phyloP scores from a whole-genome alignment of 495 filamentous ascomycete genomes.

The Tirmania nivea region DNA sequence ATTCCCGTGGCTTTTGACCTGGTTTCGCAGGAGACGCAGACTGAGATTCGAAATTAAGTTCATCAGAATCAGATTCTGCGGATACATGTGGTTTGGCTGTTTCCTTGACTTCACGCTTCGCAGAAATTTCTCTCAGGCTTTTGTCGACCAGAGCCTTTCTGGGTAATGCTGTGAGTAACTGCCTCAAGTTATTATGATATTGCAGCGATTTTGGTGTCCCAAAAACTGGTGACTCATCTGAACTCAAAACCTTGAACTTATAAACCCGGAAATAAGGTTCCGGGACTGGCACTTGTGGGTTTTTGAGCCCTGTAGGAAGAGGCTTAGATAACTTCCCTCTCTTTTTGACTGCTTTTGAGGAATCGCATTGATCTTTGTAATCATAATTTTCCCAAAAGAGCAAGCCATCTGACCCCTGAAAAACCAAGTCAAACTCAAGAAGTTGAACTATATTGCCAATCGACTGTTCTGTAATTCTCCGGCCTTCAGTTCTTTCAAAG shows the following conservation, averaged over 20 bases:
- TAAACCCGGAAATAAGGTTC: neutral
- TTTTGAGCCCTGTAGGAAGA: neutral
- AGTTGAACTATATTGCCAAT: neutral
- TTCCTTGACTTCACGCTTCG: neutral
- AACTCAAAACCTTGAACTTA: neutral
- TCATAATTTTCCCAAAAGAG: neutral
- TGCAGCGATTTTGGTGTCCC: neutral
- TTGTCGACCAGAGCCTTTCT: neutral
- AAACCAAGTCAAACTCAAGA: neutral
- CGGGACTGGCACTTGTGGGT: neutral
- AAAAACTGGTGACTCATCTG: neutral
- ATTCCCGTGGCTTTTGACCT: neutral
- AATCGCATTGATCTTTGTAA: neutral
- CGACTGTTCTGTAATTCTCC: neutral
- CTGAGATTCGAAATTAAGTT: too few relatives aligned
- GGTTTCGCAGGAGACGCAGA: neutral
- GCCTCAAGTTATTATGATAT: neutral
- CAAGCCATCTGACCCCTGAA: neutral
- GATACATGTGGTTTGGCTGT: neutral
- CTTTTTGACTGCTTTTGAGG: too few relatives aligned
- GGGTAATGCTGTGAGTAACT: neutral
- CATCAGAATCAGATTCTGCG: neutral
- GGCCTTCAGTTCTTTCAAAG: neutral
- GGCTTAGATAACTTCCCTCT: neutral
- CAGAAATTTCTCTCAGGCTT: neutral